These are phyloP conservation scores for Nannochloropsis oceanica DNA, from an alignment of 108 stramenopile species.

Conservation along the genomic window DNA sequence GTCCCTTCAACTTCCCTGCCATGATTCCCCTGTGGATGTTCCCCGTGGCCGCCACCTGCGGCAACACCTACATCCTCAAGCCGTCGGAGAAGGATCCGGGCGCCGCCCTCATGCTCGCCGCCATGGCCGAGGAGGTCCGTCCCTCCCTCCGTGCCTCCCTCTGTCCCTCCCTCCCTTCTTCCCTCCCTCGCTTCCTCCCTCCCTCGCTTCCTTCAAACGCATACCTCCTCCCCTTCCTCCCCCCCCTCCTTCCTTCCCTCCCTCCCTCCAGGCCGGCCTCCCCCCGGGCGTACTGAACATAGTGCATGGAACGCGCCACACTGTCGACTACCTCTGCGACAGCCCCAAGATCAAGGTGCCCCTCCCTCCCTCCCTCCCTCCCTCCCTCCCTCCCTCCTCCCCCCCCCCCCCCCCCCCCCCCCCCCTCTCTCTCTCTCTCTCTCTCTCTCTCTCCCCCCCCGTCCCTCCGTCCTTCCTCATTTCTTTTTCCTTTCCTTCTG, in stretches of 20 bases:
- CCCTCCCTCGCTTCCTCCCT: neutral
- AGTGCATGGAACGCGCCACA: constrained; percentile 64
- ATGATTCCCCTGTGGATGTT: constrained; percentile 95
- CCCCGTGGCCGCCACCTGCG: constrained; percentile 72
- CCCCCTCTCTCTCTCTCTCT: no score
- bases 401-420: no score
- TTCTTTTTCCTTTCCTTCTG: no score
- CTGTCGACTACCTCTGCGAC: constrained; percentile 64
- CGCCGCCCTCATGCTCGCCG: constrained; percentile 49
- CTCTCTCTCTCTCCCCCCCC: no score
- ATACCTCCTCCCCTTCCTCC: neutral
- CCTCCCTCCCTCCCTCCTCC: neutral
- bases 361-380: neutral
- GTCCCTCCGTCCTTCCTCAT: no score
- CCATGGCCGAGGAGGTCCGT: constrained; percentile 65
- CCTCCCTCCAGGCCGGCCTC: neutral
- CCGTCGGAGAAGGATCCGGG: constrained; percentile 43
- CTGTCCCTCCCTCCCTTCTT: neutral
- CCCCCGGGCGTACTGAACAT: constrained; percentile 60
- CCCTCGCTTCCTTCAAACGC: neutral
- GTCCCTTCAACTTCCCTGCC: constrained; percentile 91
- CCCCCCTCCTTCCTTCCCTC: neutral
- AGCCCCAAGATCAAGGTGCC: constrained; percentile 46
- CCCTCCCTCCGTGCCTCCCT: constrained; percentile 45
- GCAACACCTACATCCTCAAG: constrained; percentile 81